These are phyloP conservation scores for Pascua sp. DNA, from an alignment of 1,284 basidiomycete species.

Conservation along the genomic window DNA sequence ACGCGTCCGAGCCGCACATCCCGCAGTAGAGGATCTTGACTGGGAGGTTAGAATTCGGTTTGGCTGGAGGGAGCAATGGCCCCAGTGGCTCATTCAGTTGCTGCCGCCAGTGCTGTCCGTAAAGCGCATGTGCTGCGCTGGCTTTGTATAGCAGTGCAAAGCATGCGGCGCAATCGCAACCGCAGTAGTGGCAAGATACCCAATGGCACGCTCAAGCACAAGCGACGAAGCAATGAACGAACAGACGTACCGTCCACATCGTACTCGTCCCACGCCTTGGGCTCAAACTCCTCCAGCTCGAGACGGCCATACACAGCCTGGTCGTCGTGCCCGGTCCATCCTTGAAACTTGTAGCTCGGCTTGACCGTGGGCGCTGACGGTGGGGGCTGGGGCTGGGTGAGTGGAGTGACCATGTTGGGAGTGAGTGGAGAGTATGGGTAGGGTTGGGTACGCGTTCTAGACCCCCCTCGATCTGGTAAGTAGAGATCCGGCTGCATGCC, in stretches of 20 bases:
- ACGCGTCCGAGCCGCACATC: conserved; percentile 16
- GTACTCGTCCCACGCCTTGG: conserved; percentile 46
- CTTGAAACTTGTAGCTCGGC: conserved; percentile 25
- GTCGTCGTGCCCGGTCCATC: conserved; percentile 35
- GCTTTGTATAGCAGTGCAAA: too few species aligned
- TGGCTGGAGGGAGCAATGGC: background rate
- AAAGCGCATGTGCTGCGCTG: too few species aligned
- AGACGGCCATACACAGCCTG: conserved; percentile 31
- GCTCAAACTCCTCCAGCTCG: conserved; percentile 40
- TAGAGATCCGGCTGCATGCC: too few species aligned
- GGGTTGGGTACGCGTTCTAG: too few species aligned
- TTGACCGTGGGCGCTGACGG: too few species aligned
- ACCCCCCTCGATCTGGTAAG: too few species aligned
- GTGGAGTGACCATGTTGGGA: too few species aligned
- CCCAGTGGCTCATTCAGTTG: background rate
- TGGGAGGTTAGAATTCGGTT: background rate
- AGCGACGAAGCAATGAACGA: too few species aligned
- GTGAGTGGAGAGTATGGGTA: too few species aligned
- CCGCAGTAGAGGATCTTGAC: conserved; percentile 14
- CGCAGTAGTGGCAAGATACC: background rate
- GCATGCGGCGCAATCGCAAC: too few species aligned
- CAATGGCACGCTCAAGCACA: background rate
- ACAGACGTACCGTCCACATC: conserved; percentile 45
- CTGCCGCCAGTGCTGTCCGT: too few species aligned
- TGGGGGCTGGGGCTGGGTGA: too few species aligned